Base-by-base conservation (phyloP, 2,329 filamentous ascomycete genomes). In the Mariannaea sp. region DNA sequence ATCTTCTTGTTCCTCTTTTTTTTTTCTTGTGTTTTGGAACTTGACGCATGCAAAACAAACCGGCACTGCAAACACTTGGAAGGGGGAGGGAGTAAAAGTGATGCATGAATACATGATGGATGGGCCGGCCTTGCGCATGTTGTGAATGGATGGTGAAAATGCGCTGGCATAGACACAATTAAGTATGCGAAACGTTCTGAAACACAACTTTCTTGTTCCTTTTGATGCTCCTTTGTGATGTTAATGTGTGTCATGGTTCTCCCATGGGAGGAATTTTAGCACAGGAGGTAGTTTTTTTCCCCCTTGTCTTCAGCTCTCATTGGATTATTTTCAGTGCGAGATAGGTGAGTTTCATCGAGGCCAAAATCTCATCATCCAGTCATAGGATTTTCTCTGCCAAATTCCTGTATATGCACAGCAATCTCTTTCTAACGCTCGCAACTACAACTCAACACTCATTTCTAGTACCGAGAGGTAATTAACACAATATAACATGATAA, bases 61-160 rank as follows among this genome's bases (percentile, higher is more conserved):
- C 45, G 51, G 45, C 49, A 49, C 51, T 54, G 51, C n/a, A n/a
- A 45, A 54, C 51, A 49, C 51, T 39, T 32, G 29, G 29, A 32
- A 5, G 7, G 9, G 29, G 29, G n/a, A n/a, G n/a, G n/a, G n/a
- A n/a, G n/a, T n/a, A n/a, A n/a, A n/a, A n/a, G n/a, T 32, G 30
- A 46, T 20, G 32, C 24, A 35, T 35, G 44, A 22, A 49, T 41
- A 40, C 44, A 26, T 33, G 45, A 19, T 33, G 51, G 19, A 36
- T 29, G 33, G 33, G 45, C 33, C 35, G 32, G 40, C 40, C 33
- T 54, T 33, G 44, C 27, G 40, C 45, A n/a, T n/a, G n/a, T n/a
- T 49, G 40, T 49, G 29, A 19, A 49, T n/a, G 44, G 45, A 49
- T 49, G 45, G 51, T 49, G 26, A 40, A n/a, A 14, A 53, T 42